phyloP scores from a whole-genome alignment of 1,284 basidiomycete species.

The Coniferiporia sulphurascens region DNA sequence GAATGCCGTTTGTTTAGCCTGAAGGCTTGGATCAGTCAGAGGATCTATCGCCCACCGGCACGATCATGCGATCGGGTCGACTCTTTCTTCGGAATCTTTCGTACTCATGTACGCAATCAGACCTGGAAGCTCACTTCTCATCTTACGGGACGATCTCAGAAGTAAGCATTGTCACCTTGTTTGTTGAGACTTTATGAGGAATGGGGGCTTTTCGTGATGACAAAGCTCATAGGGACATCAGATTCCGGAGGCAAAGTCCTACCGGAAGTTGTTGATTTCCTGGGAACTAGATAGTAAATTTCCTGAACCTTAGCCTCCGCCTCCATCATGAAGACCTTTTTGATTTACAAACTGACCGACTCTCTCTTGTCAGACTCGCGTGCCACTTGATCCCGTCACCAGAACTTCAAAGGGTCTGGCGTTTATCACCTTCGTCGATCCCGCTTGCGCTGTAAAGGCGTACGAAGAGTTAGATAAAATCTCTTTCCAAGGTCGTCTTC shows the following conservation, averaged over 20 bases:
- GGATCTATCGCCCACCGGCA: constrained; percentile 45
- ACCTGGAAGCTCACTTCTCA: constrained; percentile 66
- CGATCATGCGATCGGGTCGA: constrained; percentile 75
- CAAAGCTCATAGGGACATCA: constrained; percentile 58
- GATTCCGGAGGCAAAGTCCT: constrained; percentile 30
- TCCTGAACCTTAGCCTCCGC: constrained; percentile 24
- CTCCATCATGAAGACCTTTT: constrained; percentile 13
- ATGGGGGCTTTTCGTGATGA: constrained; percentile 36
- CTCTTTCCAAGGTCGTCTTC: constrained; percentile 87
- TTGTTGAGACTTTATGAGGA: constrained; percentile 1
- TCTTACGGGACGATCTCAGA: constrained; percentile 72
- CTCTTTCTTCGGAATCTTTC: constrained; percentile 91
- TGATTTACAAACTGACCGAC: constrained; percentile 13
- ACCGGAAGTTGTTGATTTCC: constrained; percentile 53
- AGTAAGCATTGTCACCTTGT: constrained; percentile 39
- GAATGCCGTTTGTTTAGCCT: not conserved
- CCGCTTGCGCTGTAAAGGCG: constrained; percentile 69
- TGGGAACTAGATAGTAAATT: constrained; percentile 56
- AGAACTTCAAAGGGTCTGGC: constrained; percentile 79
- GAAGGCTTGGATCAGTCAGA: constrained; percentile 20
- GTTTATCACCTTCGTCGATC: constrained; percentile 73
- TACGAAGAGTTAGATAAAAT: constrained; percentile 78
- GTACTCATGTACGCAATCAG: constrained; percentile 75
- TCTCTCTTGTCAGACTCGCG: constrained; percentile 59
- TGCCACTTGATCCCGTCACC: constrained; percentile 67